Conservation (phyloP, 345 rosid genomes). For the Melaleuca alternifolia region DNA sequence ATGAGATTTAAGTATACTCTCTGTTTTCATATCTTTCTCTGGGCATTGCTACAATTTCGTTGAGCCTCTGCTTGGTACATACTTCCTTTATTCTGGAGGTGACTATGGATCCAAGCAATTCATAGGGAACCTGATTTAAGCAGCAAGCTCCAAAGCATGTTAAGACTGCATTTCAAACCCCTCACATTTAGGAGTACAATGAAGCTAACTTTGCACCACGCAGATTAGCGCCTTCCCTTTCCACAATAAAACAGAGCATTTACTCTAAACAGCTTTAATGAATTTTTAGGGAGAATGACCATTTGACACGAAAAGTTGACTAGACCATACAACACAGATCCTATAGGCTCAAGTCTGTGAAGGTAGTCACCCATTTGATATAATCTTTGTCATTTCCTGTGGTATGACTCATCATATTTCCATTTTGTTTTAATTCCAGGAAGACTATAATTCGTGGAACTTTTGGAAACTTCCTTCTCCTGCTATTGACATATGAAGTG, state of each 20-base stretch:
- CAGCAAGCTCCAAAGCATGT: background rate
- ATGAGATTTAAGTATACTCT: background rate
- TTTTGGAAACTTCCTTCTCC: conserved; percentile 83
- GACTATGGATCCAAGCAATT: background rate
- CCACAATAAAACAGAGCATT: background rate
- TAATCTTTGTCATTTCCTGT: background rate
- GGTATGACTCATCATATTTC: background rate
- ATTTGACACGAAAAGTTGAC: background rate
- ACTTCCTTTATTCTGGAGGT: background rate
- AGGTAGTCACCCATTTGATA: background rate
- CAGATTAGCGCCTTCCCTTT: background rate
- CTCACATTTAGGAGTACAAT: background rate
- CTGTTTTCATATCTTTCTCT: background rate
- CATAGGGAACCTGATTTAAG: background rate
- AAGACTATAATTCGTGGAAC: conserved; percentile 87
- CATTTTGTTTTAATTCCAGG: conserved; percentile 37
- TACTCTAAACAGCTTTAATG: background rate
- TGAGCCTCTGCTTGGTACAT: background rate
- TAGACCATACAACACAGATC: background rate
- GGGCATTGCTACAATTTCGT: background rate
- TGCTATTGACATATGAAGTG: conserved; percentile 21
- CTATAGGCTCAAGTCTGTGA: background rate
- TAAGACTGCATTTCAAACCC: background rate
- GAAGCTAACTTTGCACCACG: background rate
- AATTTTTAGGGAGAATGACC: background rate